phyloP scores from a whole-genome alignment of 768 basidiomycete species.

The Tricholoma saponaceum region DNA sequence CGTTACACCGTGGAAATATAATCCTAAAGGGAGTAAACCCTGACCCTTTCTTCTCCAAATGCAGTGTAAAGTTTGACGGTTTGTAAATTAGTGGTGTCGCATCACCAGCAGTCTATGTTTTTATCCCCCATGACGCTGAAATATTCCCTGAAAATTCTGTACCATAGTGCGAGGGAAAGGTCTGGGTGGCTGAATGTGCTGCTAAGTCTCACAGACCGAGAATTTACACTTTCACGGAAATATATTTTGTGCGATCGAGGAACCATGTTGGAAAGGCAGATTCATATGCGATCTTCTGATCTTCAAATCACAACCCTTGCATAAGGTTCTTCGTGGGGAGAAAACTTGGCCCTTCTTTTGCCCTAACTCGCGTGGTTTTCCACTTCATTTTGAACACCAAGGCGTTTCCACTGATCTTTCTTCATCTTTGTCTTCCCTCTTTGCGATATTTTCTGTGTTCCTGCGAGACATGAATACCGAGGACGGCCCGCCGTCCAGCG shows the following conservation, averaged over 20 bases:
- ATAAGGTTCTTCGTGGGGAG: conserved; percentile 38
- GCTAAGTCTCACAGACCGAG: not conserved
- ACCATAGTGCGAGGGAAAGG: not conserved
- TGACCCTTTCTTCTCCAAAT: conserved; percentile 14
- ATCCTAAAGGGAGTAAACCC: conserved; percentile 8
- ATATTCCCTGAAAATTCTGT: conserved; percentile 14
- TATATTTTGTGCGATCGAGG: conserved; percentile 4
- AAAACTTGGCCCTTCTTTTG: conserved; percentile 35
- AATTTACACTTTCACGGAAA: conserved; percentile 3
- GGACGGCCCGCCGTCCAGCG: conserved; percentile 68
- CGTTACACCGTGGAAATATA: conserved; percentile 22
- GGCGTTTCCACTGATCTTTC: conserved; percentile 14
- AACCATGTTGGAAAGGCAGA: conserved; percentile 6
- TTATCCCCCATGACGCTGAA: conserved; percentile 15
- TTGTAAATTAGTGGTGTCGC: conserved; percentile 4
- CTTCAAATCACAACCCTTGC: conserved; percentile 28
- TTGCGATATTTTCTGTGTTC: conserved; percentile 59
- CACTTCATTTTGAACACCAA: conserved; percentile 25
- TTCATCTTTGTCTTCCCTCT: conserved; percentile 24
- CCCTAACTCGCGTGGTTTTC: conserved; percentile 43
- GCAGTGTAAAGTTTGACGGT: conserved; percentile 17
- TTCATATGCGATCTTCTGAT: conserved; percentile 33
- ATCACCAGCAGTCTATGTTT: conserved; percentile 14
- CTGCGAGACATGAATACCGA: conserved; percentile 48
- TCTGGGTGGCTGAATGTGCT: not conserved